Base-by-base conservation (phyloP, 352 stramenopile genomes). In the Pythium sp. region DNA sequence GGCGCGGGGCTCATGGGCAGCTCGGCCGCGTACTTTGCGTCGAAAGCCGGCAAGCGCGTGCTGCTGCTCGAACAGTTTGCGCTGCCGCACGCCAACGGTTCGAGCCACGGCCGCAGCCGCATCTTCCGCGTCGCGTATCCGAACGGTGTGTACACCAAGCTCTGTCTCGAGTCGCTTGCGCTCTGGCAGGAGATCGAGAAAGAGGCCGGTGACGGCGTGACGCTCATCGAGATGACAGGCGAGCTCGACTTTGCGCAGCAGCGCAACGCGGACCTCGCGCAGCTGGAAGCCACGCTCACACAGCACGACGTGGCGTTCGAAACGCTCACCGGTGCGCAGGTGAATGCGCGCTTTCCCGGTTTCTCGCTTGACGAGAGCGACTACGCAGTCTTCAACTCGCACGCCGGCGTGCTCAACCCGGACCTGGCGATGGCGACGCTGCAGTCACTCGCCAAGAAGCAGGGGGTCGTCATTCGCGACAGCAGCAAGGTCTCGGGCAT, bases 71-170 rank as follows among this genome's bases (percentile, higher is more conserved):
- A 97, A 72, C 86, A 90, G 47, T 95, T 87, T 66, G 58, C 75
- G 41, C 46, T 89, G 34, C 77, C 86, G 22, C 86, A 97, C 61
- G 66, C 67, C 28, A 74, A 78, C 18, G 87, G 89, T 4, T 95
- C 84, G 0, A 94, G 83, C 55, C 86, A 95, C 74, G 89, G 89
- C 24, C 70, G 75, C 24, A 94, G 77, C 41, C 81, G 87, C 60
- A 91, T 97, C 69, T 92, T 91, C 71, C 84, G 87, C n/a, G 78
- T 91, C 22, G 89, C 83, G 12, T 97, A 97, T 65, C 79, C 84
- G 51, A 79, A 90, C 59, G 72, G 74, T 32, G 68, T 73, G 34
- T 95, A 95, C 80, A 89, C 91, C 20, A 75, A 78, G 41, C 77
- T 92, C 63, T 87, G 89, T 66, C 68, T 90, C 41, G 71, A 78